These are phyloP conservation scores for Stygiomarasmius scandens DNA, from an alignment of 1,284 basidiomycete genomes.

Conservation along the genomic window DNA sequence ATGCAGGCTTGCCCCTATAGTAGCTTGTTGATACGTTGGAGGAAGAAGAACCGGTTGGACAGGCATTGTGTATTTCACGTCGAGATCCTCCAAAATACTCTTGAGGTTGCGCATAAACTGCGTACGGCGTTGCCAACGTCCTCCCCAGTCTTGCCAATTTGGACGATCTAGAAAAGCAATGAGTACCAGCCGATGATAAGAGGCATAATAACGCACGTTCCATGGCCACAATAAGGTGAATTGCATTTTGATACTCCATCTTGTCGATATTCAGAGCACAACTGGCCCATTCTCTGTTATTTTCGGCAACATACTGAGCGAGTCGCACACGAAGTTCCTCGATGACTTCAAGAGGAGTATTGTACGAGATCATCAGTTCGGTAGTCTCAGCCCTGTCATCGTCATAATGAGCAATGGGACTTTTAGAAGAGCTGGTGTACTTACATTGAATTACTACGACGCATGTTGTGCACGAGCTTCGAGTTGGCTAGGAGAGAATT, in stretches of 20 bases:
- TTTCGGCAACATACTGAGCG: conserved; percentile 62
- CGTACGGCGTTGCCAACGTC: conserved; percentile 71
- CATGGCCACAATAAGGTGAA: conserved; percentile 69
- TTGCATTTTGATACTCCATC: conserved; percentile 77
- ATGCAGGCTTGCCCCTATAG: background rate
- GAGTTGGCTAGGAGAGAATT: conserved; percentile 74
- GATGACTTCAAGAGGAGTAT: conserved; percentile 67
- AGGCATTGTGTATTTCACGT: conserved; percentile 70
- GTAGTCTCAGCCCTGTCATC: conserved; percentile 79
- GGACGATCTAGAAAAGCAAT: conserved; percentile 55
- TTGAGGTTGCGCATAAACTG: conserved; percentile 76
- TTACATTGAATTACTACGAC: conserved; percentile 76
- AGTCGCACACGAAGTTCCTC: conserved; percentile 68
- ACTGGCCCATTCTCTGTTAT: conserved; percentile 76
- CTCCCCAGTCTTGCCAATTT: conserved; percentile 90
- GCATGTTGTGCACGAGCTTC: conserved; percentile 79
- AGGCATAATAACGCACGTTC: conserved; percentile 61
- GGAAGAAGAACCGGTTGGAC: conserved; percentile 71
- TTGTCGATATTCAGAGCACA: conserved; percentile 68
- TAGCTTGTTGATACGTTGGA: conserved; percentile 3
- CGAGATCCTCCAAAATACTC: conserved; percentile 68
- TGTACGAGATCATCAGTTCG: conserved; percentile 62
- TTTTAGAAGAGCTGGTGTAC: too few species aligned
- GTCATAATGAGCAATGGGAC: too few species aligned
- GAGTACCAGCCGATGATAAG: background rate